Evolutionary conservation across 805 yeast genomes (phyloP).

Genomic region (Metschnikowia proteae): DNA sequence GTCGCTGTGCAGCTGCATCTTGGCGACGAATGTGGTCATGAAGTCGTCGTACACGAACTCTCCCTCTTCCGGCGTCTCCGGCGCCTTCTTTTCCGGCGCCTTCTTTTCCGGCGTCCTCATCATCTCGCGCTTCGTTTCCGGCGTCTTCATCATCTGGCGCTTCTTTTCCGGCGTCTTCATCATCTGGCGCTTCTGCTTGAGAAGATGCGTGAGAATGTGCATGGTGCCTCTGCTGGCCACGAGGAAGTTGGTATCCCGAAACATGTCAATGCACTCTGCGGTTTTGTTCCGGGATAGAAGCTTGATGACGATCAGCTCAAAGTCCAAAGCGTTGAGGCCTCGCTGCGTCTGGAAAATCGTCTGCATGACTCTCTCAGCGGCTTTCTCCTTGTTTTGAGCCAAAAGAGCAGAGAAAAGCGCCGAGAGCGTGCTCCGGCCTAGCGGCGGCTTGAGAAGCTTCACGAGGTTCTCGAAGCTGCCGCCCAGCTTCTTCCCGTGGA

Average conservation of each 20-base stretch:
- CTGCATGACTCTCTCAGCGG: slow-evolving; percentile 28
- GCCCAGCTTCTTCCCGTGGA: slow-evolving; percentile 18
- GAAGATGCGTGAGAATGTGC: slow-evolving; percentile 1
- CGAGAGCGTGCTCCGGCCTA: slow-evolving; percentile 31
- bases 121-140: not conserved
- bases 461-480: slow-evolving; percentile 17
- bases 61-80: not conserved
- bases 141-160: not conserved
- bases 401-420: slow-evolving; percentile 31
- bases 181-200: not conserved
- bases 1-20: slow-evolving; percentile 4
- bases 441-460: slow-evolving; percentile 25
- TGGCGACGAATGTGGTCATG: not conserved
- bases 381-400: slow-evolving; percentile 23
- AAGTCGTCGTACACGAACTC: slow-evolving; percentile 2
- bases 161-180: not conserved
- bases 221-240: slow-evolving; percentile 27
- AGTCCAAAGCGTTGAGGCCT: slow-evolving; percentile 27
- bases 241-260: slow-evolving; percentile 16
- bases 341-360: slow-evolving; percentile 27
- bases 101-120: not conserved
- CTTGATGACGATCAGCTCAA: slow-evolving; percentile 24
- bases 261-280: slow-evolving; percentile 25
- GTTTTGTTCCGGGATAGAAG: slow-evolving; percentile 25
- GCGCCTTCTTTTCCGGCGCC: not conserved